Base-by-base conservation (phyloP, 441 rosid species). In the Populus tomentosa region DNA sequence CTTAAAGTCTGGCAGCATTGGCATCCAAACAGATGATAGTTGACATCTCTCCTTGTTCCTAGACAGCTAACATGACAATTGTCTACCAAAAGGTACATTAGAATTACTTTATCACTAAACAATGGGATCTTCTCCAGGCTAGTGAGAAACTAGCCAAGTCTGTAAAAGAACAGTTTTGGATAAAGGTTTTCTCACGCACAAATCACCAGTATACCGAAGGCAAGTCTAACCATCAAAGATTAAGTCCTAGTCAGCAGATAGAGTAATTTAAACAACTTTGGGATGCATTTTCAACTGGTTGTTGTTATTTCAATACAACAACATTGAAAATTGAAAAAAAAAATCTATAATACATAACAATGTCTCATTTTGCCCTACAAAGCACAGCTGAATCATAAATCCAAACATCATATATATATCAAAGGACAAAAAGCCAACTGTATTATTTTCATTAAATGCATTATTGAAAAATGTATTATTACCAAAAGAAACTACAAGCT, bases 81-180 rank as follows among this genome's bases (percentile, higher is more conserved):
- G 32, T 62, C 32, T 67, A 63, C 67, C 56, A 63, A 63, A 62
- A 36, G 16, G 50, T 36, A 18, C 24, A 6, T 16, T 14, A 63
- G 59, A 18, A 10, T 73, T 62, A 35, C 26, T 73, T 36, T 18
- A 32, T 33, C 69, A 23, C 20, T 61, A 73, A 59, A n/a, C 24
- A 59, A 59, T 8, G 24, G 63, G 64, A 59, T 59, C 4, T 59
- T 59, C 64, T 59, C 64, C 64, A 81, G 32, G 32, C 32, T 30
- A 30, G 32, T 30, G 32, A 97, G 88, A 97, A 97, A 30, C 69
- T 30, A 61, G 59, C 13, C 10, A 24, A 71, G 30, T 24, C 59
- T 30, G 26, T 38, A 16, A 63, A 9, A 21, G 53, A 20, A 5
- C 20, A 7, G 10, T 10, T 73, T 73, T 13, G 2, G 6, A 23